phyloP scores from a whole-genome alignment of 2,329 filamentous ascomycete genomes.

The Fusarium heterosporum region DNA sequence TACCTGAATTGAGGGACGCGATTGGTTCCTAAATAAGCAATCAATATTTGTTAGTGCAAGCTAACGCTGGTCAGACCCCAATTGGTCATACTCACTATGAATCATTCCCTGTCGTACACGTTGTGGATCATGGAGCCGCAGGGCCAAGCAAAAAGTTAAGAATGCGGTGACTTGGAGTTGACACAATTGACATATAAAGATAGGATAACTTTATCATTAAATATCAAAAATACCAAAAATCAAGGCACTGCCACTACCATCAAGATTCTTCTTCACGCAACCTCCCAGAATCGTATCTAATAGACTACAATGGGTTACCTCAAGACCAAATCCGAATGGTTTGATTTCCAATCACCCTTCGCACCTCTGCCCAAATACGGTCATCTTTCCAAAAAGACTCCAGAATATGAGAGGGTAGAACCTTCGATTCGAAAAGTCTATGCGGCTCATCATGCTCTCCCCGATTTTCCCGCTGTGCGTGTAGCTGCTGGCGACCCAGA shows the following conservation, averaged over 20 bases:
- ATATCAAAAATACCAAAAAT: accelerated
- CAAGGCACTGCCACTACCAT: neutral
- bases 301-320: constrained; percentile 21
- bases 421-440: constrained; percentile 1
- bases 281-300: neutral
- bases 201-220: accelerated
- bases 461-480: constrained; percentile 19
- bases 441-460: neutral
- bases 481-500: constrained; percentile 19
- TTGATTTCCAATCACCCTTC: constrained; percentile 22
- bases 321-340: constrained; percentile 26
- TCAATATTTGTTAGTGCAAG: neutral
- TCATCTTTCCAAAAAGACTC: constrained; percentile 28
- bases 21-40: neutral
- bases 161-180: neutral
- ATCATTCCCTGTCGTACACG: neutral
- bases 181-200: neutral
- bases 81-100: constrained; percentile 6
- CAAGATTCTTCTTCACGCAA: neutral
- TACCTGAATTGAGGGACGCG: neutral
- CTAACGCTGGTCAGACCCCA: neutral
- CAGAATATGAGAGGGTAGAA: constrained; percentile 17
- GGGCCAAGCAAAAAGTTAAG: neutral
- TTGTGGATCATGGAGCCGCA: neutral
- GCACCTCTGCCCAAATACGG: constrained; percentile 34